Evolutionary conservation across 306 rosid species (phyloP).

Genomic region (Lathyrus oleraceus): DNA sequence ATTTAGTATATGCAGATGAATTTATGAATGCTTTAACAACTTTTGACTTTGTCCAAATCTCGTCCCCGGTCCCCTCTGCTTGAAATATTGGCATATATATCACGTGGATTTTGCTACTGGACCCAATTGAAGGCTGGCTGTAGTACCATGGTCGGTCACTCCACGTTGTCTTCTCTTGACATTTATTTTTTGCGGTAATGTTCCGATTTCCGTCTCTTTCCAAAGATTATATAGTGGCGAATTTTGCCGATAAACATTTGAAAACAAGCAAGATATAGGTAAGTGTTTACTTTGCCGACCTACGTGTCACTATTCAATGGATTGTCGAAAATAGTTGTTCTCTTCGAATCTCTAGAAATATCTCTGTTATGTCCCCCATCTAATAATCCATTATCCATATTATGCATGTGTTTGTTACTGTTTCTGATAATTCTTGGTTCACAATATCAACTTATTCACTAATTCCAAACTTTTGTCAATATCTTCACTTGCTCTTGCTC

Average conservation of each 20-base stretch:
- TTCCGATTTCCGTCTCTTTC: too few species aligned
- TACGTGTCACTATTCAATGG: slow-evolving; percentile 40
- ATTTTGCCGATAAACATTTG: slow-evolving; percentile 28
- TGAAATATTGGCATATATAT: too few species aligned
- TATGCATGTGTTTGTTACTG: not conserved
- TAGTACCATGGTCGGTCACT: too few species aligned
- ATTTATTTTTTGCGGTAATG: too few species aligned
- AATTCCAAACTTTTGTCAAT: not conserved
- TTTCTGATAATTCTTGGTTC: not conserved
- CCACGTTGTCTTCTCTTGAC: too few species aligned
- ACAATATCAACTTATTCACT: not conserved
- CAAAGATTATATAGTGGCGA: not conserved
- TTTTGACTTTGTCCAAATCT: too few species aligned
- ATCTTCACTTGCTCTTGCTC: not conserved
- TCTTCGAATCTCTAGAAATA: slow-evolving; percentile 12
- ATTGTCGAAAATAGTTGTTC: not conserved
- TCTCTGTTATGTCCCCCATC: slow-evolving; percentile 9
- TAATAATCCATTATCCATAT: not conserved
- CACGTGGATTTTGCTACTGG: too few species aligned
- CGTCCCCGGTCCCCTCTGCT: too few species aligned
- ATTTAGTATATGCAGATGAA: too few species aligned
- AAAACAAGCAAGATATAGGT: slow-evolving; percentile 25
- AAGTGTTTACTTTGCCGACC: slow-evolving; percentile 9
- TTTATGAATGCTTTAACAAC: too few species aligned
- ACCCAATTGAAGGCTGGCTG: too few species aligned